phyloP scores from a whole-genome alignment of 2,329 filamentous ascomycete genomes.

The Fusarium devonianum region DNA sequence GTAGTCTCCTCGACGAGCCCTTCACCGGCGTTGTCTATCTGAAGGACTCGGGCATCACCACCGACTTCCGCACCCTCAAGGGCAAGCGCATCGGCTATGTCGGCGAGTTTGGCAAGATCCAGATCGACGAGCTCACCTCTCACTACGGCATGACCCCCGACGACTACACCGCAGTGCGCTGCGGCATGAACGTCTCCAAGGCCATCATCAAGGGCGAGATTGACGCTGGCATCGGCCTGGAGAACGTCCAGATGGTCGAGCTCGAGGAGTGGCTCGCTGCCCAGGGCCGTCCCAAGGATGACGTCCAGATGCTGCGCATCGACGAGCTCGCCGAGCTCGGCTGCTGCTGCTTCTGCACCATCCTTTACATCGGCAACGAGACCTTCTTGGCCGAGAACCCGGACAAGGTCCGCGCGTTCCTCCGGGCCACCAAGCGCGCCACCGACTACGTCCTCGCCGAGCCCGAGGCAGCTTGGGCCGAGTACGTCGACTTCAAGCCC shows the following conservation, averaged over 20 bases:
- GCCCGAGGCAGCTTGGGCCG: constrained; percentile 69
- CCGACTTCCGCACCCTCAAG: constrained; percentile 77
- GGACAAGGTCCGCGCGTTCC: constrained; percentile 70
- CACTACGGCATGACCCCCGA: constrained; percentile 77
- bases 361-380: constrained; percentile 83
- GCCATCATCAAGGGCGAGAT: constrained; percentile 77
- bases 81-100: constrained; percentile 82
- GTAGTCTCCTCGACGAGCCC: constrained; percentile 78
- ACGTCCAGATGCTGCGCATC: constrained; percentile 83
- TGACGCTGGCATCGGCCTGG: constrained; percentile 77
- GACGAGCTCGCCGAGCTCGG: constrained; percentile 81
- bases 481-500: constrained; percentile 77
- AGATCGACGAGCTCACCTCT: constrained; percentile 81
- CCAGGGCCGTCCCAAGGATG: constrained; percentile 67
- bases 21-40: constrained; percentile 83
- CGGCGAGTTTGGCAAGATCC: constrained; percentile 83
- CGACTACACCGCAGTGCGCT: constrained; percentile 79
- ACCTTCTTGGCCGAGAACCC: constrained; percentile 70
- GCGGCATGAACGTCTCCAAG: constrained; percentile 82
- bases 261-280: constrained; percentile 75
- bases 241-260: constrained; percentile 86
- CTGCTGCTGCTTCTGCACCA: constrained; percentile 85
- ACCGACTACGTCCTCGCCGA: constrained; percentile 74
- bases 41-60: constrained; percentile 75
- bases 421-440: constrained; percentile 76